Base-by-base conservation (phyloP, 1,284 basidiomycete species). In the Apiotrichum brassicae region DNA sequence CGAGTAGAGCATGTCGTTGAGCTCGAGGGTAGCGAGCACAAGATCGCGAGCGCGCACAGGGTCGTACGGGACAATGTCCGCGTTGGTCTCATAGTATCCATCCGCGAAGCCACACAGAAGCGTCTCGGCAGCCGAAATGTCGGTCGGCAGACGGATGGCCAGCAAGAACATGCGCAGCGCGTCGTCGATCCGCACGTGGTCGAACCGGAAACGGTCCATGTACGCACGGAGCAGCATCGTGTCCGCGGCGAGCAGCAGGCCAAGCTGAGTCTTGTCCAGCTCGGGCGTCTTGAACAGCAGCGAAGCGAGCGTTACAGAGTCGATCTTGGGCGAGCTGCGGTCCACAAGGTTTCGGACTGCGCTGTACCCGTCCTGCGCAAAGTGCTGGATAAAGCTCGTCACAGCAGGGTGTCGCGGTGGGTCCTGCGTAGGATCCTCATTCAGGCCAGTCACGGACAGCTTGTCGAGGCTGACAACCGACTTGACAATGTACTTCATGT, bases 51-150 rank as follows among this genome's bases (percentile, higher is more conserved):
- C 84, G 44, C 88, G 75, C 54, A 87, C 84, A 63, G 82, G 83
- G 72, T 87, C 85, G 62, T 84, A 91, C 2, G 85, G 79, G 22
- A 91, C 81, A 28, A 81, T 77, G 39, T 79, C 78, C 14, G 82
- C 80, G 66, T 99, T 98, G n/a, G 86, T 84, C 51, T 86, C 83
- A 58, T 87, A 86, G 87, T 92, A 98, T 23, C 86, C 80, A 55
- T 81, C 79, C 7, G 91, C 87, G 65, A 98, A 93, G 11, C 84
- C 81, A 18, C 70, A 58, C 24, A 82, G 70, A 20, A 81, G 60
- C 22, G 70, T 66, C 67, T 97, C 91, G 53, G 81, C 79, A 3
- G 81, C 60, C 4, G 45, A 20, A 7, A 54, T 46, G 38, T 82
- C 80, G 22, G 76, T 67, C 14, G 88, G 83, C 32, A 90, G 70